Base-by-base conservation (phyloP, 2,329 filamentous ascomycete genomes). In the Apiospora pterosperma region DNA sequence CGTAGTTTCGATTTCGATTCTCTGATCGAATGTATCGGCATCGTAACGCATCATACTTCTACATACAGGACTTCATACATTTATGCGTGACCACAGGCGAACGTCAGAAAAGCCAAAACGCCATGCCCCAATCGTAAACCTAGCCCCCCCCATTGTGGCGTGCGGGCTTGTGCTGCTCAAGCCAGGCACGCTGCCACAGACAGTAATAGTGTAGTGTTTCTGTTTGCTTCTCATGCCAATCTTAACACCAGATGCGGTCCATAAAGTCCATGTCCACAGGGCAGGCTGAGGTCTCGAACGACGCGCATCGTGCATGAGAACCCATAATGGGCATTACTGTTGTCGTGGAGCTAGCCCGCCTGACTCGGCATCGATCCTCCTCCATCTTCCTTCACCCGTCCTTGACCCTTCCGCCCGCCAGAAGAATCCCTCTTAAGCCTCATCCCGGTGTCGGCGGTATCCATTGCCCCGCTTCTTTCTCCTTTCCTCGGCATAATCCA, bases 401-500 rank as follows among this genome's bases (percentile, higher is more conserved):
- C 14, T 16, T 19, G 14, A 39, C 4, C 16, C 14, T 31, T n/a
- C n/a, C 12, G 4, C n/a, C 41, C n/a, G 7, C n/a, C 41, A 23
- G 12, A 7, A 16, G 25, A 25, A 25, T 4, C 48, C n/a, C 28
- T 19, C 48, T 55, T 16, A 55, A 10, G 19, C 39, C 16, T 63
- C 42, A 1, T 38, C 61, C 3, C 21, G 48, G 3, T 34, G 8
- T 10, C 76, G 69, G 58, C 74, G 74, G 52, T 75, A 71, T n/a
- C 74, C 72, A 4, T 70, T 76, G 5, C 76, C 70, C 21, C 80
- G 73, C 72, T 75, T 77, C 76, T 76, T 79, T 31, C 81, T 71
- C 73, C 77, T 79, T 74, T 83, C 80, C 68, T 83, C 77, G 1
- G 75, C 71, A 61, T 82, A 80, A 55, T 81, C 79, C 59, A 72